Evolutionary conservation across 495 filamentous ascomycete species (phyloP), one percentile per base, ranked within the genome.

Genomic region (Saxophila tyrrhenica): DNA sequence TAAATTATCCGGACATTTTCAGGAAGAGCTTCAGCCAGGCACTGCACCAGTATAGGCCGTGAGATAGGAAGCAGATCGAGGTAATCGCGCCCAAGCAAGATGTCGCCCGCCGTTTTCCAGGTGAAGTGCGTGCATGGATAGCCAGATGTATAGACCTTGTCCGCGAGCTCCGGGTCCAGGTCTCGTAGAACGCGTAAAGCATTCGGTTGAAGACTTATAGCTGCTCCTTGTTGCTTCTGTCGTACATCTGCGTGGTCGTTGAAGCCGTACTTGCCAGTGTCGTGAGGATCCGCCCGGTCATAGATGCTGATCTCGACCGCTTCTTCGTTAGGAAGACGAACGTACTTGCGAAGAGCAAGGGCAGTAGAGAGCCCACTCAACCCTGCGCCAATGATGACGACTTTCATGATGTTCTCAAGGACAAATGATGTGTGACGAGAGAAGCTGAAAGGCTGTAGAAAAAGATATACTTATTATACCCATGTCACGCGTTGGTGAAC

Each of bases 341-440:
- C n/a, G 20, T 44, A 44, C 52, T 78, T 76, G 43, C 64, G 65
- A 13, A 80, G 70, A 25, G 65, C 64, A n/a, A 78, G 68, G 51
- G 77, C 78, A 35, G 67, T 64, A 8, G 73, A 46, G 19, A 73
- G 69, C 29, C 77, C 77, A 42, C 67, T 60, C 54, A 79, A 75
- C 41, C 77, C 77, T 39, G 63, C 76, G 45, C 77, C 77, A 22
- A 78, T 62, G 24, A 80, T 78, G 51, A 74, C 68, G 51, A 80
- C 74, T 55, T 74, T 76, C 77, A 78, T 79, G 29, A 35, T 5
- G 13, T 5, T 7, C 29, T 7, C 19, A 20, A 15, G 23, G 44
- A 16, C 5, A n/a, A 43, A 43, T 16, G 39, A 5, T 5, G 16
- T 43, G n/a, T n/a, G n/a, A n/a, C n/a, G n/a, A n/a, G n/a, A n/a